These are phyloP conservation scores for Corymbia maculata DNA, from an alignment of 345 rosid genomes.

Conservation along the genomic window DNA sequence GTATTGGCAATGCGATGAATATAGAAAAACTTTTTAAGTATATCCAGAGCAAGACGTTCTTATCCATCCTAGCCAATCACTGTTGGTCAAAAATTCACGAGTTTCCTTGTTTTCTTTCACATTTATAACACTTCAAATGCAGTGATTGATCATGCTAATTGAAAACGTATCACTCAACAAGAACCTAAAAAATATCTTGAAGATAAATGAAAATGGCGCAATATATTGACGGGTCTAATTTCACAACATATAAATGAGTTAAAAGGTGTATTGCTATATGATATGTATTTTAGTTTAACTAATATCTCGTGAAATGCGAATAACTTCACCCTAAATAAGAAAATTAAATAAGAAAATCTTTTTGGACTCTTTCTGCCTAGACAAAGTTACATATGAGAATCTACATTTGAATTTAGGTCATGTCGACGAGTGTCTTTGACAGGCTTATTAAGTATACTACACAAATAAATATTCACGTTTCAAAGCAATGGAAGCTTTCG, in stretches of 20 bases:
- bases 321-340: background rate
- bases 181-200: background rate
- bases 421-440: background rate
- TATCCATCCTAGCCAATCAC: background rate
- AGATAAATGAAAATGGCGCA: background rate
- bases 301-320: background rate
- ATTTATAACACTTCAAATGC: background rate
- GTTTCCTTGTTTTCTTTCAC: background rate
- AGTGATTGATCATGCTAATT: background rate
- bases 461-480: background rate
- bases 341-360: background rate
- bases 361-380: background rate
- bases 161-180: background rate
- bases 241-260: background rate
- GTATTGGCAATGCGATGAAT: background rate
- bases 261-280: background rate
- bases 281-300: background rate
- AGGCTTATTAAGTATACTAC: background rate
- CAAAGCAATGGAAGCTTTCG: background rate
- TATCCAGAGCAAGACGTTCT: background rate
- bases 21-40: background rate
- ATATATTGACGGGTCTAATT: background rate
- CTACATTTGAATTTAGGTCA: background rate
- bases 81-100: background rate
- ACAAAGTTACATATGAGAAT: background rate